These are phyloP conservation scores for Pythium grandisporangium DNA, from an alignment of 352 stramenopile genomes.

Conservation along the genomic window DNA sequence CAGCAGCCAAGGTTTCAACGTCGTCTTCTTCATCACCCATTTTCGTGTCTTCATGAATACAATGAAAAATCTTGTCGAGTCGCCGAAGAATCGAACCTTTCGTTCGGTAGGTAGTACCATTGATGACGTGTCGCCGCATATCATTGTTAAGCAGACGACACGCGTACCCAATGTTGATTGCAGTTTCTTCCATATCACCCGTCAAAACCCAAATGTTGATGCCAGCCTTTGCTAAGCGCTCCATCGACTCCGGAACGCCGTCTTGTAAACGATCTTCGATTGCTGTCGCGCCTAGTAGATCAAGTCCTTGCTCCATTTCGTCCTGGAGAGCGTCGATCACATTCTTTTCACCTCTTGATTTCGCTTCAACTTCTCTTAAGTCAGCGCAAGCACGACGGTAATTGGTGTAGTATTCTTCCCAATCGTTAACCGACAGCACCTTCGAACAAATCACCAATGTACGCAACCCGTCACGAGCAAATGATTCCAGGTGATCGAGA, in stretches of 20 bases:
- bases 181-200: slow-evolving; percentile 86
- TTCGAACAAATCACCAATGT: slow-evolving; percentile 82
- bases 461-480: slow-evolving; percentile 81
- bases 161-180: slow-evolving; percentile 85
- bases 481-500: slow-evolving; percentile 65
- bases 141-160: slow-evolving; percentile 87
- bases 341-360: slow-evolving; percentile 48
- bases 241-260: slow-evolving; percentile 75
- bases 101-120: slow-evolving; percentile 46
- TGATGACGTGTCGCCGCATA: slow-evolving; percentile 90
- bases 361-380: slow-evolving; percentile 61
- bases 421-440: slow-evolving; percentile 37
- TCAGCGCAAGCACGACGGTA: slow-evolving; percentile 60
- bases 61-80: slow-evolving; percentile 77
- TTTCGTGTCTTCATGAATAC: slow-evolving; percentile 27
- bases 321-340: slow-evolving; percentile 58
- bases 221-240: slow-evolving; percentile 54
- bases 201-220: slow-evolving; percentile 87
- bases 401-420: slow-evolving; percentile 50
- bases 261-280: slow-evolving; percentile 86
- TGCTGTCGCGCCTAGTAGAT: slow-evolving; percentile 70
- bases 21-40: slow-evolving; percentile 9
- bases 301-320: slow-evolving; percentile 70
- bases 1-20: slow-evolving; percentile 12
- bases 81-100: slow-evolving; percentile 57